phyloP scores from a whole-genome alignment of 768 basidiomycete genomes.

The Boletus subcaerulescens region DNA sequence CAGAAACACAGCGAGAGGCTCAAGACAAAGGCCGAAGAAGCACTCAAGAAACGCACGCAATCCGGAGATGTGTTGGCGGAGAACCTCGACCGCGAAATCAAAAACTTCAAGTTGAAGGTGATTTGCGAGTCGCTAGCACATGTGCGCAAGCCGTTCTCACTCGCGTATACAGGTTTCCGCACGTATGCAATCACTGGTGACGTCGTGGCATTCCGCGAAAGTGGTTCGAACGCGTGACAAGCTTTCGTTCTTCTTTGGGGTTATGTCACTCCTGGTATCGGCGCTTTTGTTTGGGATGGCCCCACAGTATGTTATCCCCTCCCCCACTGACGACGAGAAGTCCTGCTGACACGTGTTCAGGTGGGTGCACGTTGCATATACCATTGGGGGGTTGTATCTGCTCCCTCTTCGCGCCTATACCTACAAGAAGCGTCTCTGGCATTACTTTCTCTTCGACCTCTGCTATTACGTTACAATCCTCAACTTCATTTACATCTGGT shows the following conservation, averaged over 20 bases:
- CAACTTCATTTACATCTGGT: conserved; percentile 89
- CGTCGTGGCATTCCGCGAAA: conserved; percentile 92
- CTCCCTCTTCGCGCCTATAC: conserved; percentile 78
- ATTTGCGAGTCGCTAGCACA: neutral
- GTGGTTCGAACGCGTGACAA: conserved; percentile 81
- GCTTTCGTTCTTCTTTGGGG: conserved; percentile 90
- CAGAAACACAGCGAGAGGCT: conserved; percentile 85
- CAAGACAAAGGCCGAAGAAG: conserved; percentile 78
- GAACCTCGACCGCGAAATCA: conserved; percentile 83
- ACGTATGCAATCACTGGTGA: conserved; percentile 72
- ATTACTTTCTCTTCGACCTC: conserved; percentile 90
- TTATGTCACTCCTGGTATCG: conserved; percentile 83
- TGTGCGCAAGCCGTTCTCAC: conserved; percentile 3
- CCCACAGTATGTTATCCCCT: conserved; percentile 60
- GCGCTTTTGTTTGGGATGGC: conserved; percentile 85
- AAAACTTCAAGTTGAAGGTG: conserved; percentile 84
- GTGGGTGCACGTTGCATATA: conserved; percentile 89
- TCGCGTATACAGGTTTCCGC: conserved; percentile 57
- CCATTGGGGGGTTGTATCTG: conserved; percentile 70
- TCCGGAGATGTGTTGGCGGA: conserved; percentile 65
- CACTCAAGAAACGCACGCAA: conserved; percentile 58
- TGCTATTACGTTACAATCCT: conserved; percentile 95
- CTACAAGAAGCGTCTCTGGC: conserved; percentile 92
- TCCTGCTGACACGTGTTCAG: conserved; percentile 36
- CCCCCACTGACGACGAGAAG: neutral